A percentile compares a stretch with the other conserved stretches of the same genome.
phyloP scores from a whole-genome alignment of 306 rosid genomes.

The Citrullus mucosospermus region DNA sequence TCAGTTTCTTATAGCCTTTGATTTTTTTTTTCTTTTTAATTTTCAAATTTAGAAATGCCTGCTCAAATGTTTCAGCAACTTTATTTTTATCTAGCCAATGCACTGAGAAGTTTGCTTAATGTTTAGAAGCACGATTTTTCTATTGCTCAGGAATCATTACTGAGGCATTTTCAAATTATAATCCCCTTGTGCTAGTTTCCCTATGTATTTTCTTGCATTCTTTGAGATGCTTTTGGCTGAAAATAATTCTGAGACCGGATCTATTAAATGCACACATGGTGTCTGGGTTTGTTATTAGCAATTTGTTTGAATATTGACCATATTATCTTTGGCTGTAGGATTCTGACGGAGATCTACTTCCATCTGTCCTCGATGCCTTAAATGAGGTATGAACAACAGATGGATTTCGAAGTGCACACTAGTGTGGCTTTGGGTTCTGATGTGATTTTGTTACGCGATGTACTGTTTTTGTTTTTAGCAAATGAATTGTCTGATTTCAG shows the following conservation, averaged over 20 bases:
- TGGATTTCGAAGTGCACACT: background rate
- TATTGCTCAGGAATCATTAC: background rate
- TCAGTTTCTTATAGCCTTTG: background rate
- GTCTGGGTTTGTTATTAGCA: background rate
- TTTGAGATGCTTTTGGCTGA: background rate
- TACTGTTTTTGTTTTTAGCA: background rate
- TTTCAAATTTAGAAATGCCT: background rate
- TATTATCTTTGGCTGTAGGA: slow-evolving; percentile 36
- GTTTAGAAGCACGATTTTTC: background rate
- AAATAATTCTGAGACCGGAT: background rate
- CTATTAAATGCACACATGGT: background rate
- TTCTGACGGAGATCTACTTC: slow-evolving; percentile 88
- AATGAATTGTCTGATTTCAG: background rate
- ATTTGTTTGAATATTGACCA: slow-evolving; percentile 7
- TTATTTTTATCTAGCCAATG: background rate
- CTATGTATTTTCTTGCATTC: background rate
- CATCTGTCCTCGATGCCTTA: slow-evolving; percentile 84
- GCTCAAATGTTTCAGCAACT: background rate
- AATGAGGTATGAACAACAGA: slow-evolving; percentile 58
- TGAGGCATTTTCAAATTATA: background rate
- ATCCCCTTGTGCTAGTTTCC: slow-evolving; percentile 1
- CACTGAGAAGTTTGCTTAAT: background rate
- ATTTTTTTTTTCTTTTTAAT: background rate
- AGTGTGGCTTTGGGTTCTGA: background rate
- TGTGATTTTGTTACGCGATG: background rate